Evolutionary conservation across 2,329 filamentous ascomycete species (phyloP).

Genomic region (Pyrenophora tritici-repentis): DNA sequence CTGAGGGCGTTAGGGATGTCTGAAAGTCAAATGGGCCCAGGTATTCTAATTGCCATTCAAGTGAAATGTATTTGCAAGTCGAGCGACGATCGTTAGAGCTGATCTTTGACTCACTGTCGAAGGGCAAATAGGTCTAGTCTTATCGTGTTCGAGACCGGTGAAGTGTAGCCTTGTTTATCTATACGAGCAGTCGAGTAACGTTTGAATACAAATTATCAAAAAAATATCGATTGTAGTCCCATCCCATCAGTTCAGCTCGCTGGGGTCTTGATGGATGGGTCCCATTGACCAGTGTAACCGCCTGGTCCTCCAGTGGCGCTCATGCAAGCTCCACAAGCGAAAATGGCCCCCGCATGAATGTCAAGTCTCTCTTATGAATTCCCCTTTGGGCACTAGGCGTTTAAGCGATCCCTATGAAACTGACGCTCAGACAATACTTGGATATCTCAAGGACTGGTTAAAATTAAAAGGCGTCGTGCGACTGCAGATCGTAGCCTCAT

Average conservation of each 20-base stretch:
- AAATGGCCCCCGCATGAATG: not conserved
- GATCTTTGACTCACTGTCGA: not conserved
- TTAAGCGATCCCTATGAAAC: not conserved
- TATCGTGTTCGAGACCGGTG: conserved; percentile 1
- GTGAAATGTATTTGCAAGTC: not conserved
- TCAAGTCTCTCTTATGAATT: not conserved
- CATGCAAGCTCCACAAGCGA: not conserved
- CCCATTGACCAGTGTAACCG: not conserved
- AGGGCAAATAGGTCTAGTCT: not conserved
- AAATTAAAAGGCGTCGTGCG: no score
- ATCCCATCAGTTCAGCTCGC: not conserved
- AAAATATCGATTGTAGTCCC: not conserved
- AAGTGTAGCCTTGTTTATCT: not conserved
- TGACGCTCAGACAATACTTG: no score
- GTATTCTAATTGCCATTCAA: conserved; percentile 21
- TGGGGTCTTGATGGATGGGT: not conserved
- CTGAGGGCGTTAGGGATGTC: conserved; percentile 15
- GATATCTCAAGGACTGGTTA: no score
- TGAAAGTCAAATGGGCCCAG: not conserved
- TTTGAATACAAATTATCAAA: not conserved
- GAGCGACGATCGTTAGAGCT: not conserved
- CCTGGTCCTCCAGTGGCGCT: not conserved
- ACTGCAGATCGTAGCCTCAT: no score
- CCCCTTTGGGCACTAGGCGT: not conserved
- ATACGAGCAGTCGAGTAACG: not conserved